Conservation (phyloP, 2,329 filamentous ascomycete species). For the Myotisia sp. region DNA sequence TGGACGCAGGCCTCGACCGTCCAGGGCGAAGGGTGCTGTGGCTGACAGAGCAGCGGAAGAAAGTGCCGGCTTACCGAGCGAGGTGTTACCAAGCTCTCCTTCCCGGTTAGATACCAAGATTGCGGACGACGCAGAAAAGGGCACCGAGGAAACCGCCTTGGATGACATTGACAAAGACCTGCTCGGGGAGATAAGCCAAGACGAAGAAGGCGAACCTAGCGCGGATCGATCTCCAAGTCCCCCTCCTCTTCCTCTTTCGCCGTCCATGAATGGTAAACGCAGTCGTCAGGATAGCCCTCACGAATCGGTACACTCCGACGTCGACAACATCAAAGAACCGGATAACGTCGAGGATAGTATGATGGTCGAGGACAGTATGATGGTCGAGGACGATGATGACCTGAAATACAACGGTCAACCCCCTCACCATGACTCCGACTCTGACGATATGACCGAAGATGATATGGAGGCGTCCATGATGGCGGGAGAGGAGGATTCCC, state of each 20-base stretch:
- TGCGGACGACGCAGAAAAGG: slow-evolving; percentile 1
- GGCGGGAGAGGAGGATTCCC: slow-evolving; percentile 1
- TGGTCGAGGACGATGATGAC: no score
- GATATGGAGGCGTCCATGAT: slow-evolving; percentile 8
- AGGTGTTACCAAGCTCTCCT: slow-evolving; percentile 1
- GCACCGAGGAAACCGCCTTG: slow-evolving; percentile 1
- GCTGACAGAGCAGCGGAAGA: not conserved
- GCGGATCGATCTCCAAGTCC: no score
- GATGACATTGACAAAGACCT: slow-evolving; percentile 8
- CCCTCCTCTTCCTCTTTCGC: no score
- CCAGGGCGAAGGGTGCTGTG: not conserved
- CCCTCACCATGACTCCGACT: not conserved
- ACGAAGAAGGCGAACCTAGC: no score
- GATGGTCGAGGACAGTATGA: no score
- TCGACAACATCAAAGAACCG: not conserved
- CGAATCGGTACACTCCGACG: not conserved
- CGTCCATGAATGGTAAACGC: no score
- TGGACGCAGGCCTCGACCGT: no score
- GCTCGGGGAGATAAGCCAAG: slow-evolving; percentile 5
- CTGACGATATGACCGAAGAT: slow-evolving; percentile 9
- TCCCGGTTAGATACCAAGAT: slow-evolving; percentile 3
- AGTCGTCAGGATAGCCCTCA: no score
- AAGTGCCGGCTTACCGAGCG: not conserved
- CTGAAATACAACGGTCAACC: no score
- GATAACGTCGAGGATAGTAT: not conserved